A percentile compares a stretch with the other conserved stretches of the same genome.
These are phyloP conservation scores for Crithidia brevicula DNA, from an alignment of 208 protist species.

Conservation along the genomic window DNA sequence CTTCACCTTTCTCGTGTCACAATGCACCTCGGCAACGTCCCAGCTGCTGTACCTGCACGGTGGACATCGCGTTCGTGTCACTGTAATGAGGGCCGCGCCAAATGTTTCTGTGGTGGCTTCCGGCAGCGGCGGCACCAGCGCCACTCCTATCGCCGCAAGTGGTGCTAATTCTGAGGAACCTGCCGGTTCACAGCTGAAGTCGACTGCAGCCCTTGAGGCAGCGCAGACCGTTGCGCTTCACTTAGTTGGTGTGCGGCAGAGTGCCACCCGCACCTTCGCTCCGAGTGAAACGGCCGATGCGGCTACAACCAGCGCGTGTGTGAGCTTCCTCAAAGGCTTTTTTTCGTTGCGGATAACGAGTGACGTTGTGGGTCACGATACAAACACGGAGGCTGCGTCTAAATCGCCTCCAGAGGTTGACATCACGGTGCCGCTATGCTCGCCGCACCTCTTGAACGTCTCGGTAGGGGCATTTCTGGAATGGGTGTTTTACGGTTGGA, in stretches of 20 bases:
- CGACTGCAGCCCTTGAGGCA: neutral
- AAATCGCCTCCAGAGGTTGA: neutral
- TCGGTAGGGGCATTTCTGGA: conserved; percentile 71
- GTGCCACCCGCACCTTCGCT: neutral
- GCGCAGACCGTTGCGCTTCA: conserved; percentile 25
- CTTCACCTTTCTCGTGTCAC: conserved; percentile 30
- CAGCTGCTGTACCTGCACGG: conserved; percentile 41
- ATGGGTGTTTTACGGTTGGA: conserved; percentile 54
- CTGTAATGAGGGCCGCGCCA: neutral
- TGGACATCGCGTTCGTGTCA: conserved; percentile 24
- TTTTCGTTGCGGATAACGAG: conserved; percentile 25
- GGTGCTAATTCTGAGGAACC: neutral
- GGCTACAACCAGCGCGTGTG: neutral
- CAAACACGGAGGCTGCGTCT: neutral
- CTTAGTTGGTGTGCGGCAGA: conserved; percentile 13
- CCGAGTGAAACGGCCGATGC: conserved; percentile 4
- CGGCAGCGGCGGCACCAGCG: neutral
- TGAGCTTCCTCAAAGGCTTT: conserved; percentile 14
- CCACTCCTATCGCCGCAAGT: too few species aligned
- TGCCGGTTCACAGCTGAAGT: neutral
- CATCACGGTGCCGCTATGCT: conserved; percentile 15
- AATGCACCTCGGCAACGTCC: conserved; percentile 15
- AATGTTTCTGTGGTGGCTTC: neutral
- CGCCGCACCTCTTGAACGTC: conserved; percentile 57
- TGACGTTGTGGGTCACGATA: neutral